Conservation (phyloP, 257 asterid genomes). For the Ophiorrhiza pumila region DNA sequence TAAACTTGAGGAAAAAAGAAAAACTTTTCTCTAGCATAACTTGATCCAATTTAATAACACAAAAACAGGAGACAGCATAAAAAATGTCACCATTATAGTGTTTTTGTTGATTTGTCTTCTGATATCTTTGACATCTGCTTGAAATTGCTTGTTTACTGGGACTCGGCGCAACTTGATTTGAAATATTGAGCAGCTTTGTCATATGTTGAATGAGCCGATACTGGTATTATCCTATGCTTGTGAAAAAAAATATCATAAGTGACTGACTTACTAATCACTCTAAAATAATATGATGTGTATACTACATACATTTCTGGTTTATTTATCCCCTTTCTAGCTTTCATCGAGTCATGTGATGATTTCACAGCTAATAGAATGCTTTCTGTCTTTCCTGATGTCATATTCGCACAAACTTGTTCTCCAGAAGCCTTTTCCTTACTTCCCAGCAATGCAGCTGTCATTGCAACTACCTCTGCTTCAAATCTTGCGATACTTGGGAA, state of each 20-base stretch:
- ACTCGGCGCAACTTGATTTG: slow-evolving; percentile 94
- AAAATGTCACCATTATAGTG: slow-evolving; percentile 68
- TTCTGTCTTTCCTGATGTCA: slow-evolving; percentile 99
- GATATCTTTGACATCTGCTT: slow-evolving; percentile 80
- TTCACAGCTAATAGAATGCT: slow-evolving; percentile 91
- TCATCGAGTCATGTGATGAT: slow-evolving; percentile 92
- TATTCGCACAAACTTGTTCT: slow-evolving; percentile 89
- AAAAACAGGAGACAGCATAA: slow-evolving; percentile 7
- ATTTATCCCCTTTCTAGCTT: slow-evolving; percentile 70
- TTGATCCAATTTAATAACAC: not conserved
- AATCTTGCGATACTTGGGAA: slow-evolving; percentile 88
- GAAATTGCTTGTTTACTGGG: slow-evolving; percentile 73
- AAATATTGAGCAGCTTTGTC: slow-evolving; percentile 99
- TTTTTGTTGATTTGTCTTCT: slow-evolving; percentile 65
- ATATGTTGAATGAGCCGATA: slow-evolving; percentile 96
- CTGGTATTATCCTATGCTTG: slow-evolving; percentile 83
- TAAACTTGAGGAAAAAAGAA: not conserved
- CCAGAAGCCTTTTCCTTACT: slow-evolving; percentile 78
- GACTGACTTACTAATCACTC: slow-evolving; percentile 7
- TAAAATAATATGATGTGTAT: not conserved
- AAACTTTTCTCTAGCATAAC: not conserved
- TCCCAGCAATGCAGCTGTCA: slow-evolving; percentile 95
- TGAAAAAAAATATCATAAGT: slow-evolving; percentile 27
- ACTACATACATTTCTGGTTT: slow-evolving; percentile 84
- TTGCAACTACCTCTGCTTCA: slow-evolving; percentile 90